phyloP scores from a whole-genome alignment of 2,329 filamentous ascomycete species.

The Neofusicoccum kwambonambiense region DNA sequence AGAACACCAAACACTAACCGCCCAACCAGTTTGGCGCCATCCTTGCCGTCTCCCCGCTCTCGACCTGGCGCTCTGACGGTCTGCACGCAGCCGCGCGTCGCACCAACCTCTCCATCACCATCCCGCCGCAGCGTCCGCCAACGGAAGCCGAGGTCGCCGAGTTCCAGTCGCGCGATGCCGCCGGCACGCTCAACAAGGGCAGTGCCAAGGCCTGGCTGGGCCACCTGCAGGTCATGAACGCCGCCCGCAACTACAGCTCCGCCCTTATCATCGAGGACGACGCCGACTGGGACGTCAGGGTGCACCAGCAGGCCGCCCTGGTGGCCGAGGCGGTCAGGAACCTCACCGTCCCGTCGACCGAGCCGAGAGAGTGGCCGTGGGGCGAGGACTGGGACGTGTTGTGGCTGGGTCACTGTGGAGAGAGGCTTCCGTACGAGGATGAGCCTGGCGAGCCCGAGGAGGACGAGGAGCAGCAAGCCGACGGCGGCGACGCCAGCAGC shows the following conservation, averaged over 20 bases:
- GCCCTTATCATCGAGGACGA: constrained; percentile 21
- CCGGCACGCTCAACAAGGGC: constrained; percentile 1
- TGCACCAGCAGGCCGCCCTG: constrained; percentile 8
- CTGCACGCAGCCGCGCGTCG: constrained; percentile 17
- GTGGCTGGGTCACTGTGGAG: constrained; percentile 17
- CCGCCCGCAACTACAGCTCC: constrained; percentile 2
- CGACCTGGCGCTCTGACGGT: constrained; percentile 19
- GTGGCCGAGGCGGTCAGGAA: constrained; percentile 5
- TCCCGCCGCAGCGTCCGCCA: constrained; percentile 11
- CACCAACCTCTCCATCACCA: constrained; percentile 17
- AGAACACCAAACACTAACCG: not conserved
- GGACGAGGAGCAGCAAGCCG: not conserved
- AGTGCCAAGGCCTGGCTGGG: constrained; percentile 19
- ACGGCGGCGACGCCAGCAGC: not conserved
- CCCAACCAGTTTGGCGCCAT: constrained; percentile 19
- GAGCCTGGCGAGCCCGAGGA: not conserved
- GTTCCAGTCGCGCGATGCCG: not conserved
- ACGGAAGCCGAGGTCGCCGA: not conserved
- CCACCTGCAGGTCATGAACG: constrained; percentile 20
- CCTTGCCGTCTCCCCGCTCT: constrained; percentile 12
- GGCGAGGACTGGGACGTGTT: constrained; percentile 18
- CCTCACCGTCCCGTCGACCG: not conserved
- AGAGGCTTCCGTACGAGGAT: constrained; percentile 7
- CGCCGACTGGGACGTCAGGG: constrained; percentile 19
- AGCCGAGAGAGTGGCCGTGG: constrained; percentile 3